A percentile compares a stretch with the other conserved stretches of the same genome.
Evolutionary conservation across 2,329 filamentous ascomycete genomes (phyloP).

Genomic region (Gyromitra esculenta): DNA sequence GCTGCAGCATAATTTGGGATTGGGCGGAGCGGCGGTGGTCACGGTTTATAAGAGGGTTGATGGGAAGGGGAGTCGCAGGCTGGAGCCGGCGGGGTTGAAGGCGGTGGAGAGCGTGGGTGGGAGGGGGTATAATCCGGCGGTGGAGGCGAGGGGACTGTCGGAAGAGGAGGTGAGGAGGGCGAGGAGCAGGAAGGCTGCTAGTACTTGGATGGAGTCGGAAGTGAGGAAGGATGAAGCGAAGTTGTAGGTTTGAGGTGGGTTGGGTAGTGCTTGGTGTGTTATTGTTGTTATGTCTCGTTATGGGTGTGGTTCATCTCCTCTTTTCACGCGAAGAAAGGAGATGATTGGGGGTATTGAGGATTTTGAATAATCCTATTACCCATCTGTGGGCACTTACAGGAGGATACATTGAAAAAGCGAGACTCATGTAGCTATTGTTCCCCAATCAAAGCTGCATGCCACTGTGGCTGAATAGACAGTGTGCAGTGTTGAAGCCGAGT

Average conservation of each 20-base stretch:
- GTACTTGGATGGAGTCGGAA: slow-evolving; percentile 56
- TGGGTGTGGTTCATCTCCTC: background rate
- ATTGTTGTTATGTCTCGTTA: background rate
- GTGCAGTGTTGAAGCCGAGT: too few relatives aligned
- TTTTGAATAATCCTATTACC: too few relatives aligned
- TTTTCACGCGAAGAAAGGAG: background rate
- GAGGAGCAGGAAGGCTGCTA: slow-evolving; percentile 73
- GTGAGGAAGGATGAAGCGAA: slow-evolving; percentile 33
- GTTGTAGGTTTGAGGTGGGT: slow-evolving; percentile 29
- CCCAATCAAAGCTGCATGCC: too few relatives aligned
- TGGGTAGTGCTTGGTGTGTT: background rate
- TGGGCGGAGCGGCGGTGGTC: slow-evolving; percentile 89
- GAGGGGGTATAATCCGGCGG: slow-evolving; percentile 90
- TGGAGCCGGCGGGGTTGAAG: slow-evolving; percentile 67
- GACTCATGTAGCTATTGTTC: too few relatives aligned
- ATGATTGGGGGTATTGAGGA: too few relatives aligned
- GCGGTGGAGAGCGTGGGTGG: slow-evolving; percentile 71
- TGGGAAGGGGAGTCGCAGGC: slow-evolving; percentile 63
- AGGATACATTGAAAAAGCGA: too few relatives aligned
- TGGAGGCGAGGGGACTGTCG: slow-evolving; percentile 88
- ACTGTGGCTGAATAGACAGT: too few relatives aligned
- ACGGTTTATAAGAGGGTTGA: slow-evolving; percentile 89
- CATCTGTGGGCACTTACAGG: too few relatives aligned
- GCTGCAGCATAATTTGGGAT: slow-evolving; percentile 90
- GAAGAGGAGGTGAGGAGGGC: slow-evolving; percentile 74